Percentiles rank a stretch among this genome's conserved stretches.
Conservation (phyloP, 768 basidiomycete species). For the Boletus coccyginus region DNA sequence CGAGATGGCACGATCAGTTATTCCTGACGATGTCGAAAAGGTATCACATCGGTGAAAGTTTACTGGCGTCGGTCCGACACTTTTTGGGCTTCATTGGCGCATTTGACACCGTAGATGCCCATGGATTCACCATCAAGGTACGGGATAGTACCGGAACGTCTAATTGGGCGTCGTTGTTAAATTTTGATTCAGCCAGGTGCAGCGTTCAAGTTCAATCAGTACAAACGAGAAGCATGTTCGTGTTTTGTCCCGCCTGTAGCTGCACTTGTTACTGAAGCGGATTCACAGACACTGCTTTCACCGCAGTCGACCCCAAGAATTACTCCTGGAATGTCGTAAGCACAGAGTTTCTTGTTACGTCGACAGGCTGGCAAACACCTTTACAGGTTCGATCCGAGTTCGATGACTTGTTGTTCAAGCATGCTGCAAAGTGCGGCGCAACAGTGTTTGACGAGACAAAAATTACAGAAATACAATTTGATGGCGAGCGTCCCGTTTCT, state of each 20-base stretch:
- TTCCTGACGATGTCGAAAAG: neutral
- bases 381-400: conserved; percentile 5
- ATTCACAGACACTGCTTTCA: conserved; percentile 8
- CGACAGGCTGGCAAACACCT: too few relatives aligned
- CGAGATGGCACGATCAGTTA: neutral
- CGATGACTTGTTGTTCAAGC: neutral
- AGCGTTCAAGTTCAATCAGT: conserved; percentile 11
- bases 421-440: too few relatives aligned
- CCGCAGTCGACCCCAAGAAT: neutral
- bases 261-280: neutral
- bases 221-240: conserved; percentile 15
- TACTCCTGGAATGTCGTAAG: conserved; percentile 6
- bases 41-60: conserved; percentile 17
- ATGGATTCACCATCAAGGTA: conserved; percentile 13
- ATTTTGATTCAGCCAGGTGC: conserved; percentile 1
- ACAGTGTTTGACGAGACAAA: too few relatives aligned
- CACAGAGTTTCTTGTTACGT: too few relatives aligned
- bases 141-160: neutral
- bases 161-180: neutral
- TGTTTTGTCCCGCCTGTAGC: neutral
- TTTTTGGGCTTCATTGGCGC: conserved; percentile 11
- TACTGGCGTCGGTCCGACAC: conserved; percentile 5
- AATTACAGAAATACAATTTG: too few relatives aligned
- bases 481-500: too few relatives aligned
- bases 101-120: conserved; percentile 1